Evolutionary conservation across 106 monocot genomes (phyloP), one percentile per base, ranked within the genome.

Genomic region (Phalaenopsis equestris): DNA sequence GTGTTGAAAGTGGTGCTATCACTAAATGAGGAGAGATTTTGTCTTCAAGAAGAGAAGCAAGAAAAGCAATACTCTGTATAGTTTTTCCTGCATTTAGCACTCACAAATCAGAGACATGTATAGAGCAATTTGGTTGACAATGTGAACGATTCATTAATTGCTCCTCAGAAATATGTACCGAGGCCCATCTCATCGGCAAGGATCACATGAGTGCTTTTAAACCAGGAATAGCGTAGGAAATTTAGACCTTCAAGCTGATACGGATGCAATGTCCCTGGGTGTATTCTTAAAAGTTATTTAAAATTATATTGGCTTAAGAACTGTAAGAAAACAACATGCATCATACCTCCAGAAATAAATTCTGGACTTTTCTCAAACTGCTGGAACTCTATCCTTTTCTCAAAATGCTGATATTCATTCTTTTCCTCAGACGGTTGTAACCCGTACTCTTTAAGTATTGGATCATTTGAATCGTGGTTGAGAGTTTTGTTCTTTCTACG

Each of bases 131-230:
- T 19, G 39, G 18, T 30, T 73, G 58, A 61, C 6, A 64, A 48
- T 36, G 14, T 78, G 70, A 55, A n/a, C 16, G 15, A 55, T 41
- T 67, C 15, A 39, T 75, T 56, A 38, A 11, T 61, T 56, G 61
- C 73, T 39, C 48, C 14, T 42, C 17, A 36, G 6, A 76, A 56
- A 58, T 68, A 57, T 84, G 83, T 84, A 95, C 99, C 99, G 72
- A 99, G 95, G 70, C 99, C 99, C 99, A 99, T 99, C 87, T 99
- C 99, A 88, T 99, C 99, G 36, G 93, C 99, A 83, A 99, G 91
- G 72, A 99, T 99, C 47, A 99, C 93, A 86, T 95, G 99, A 78
- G 93, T 95, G 72, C 82, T 87, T 79, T 95, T 94, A 41, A 85
- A 86, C 99, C 99, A 99, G n/a, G 99, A 99, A 89, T 90, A 99